phyloP scores from a whole-genome alignment of 2,329 filamentous ascomycete genomes.

The Corynespora cassiicola region DNA sequence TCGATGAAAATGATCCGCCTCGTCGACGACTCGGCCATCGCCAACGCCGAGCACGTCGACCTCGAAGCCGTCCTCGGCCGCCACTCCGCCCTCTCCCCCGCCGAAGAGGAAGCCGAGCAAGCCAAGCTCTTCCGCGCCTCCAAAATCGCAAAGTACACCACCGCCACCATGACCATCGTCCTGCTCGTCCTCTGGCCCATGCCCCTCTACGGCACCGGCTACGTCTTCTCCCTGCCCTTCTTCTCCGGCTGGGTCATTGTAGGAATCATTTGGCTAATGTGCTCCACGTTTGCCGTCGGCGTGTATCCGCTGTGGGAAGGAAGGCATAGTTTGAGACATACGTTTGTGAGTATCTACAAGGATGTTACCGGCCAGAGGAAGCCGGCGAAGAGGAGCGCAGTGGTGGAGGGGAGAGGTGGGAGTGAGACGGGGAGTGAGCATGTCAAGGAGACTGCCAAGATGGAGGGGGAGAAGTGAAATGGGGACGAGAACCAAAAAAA shows the following conservation, averaged over 20 bases:
- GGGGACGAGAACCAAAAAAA: no score
- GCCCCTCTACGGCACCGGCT: constrained; percentile 83
- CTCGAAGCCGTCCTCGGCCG: constrained; percentile 63
- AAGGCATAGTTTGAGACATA: constrained; percentile 27
- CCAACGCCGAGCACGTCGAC: constrained; percentile 66
- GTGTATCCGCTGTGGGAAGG: constrained; percentile 82
- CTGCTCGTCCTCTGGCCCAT: constrained; percentile 88
- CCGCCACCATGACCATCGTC: constrained; percentile 69
- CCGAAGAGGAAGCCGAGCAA: constrained; percentile 47
- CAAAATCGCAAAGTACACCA: constrained; percentile 63
- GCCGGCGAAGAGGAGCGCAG: neutral
- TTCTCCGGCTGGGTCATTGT: constrained; percentile 79
- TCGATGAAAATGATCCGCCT: constrained; percentile 81
- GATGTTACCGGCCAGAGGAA: constrained; percentile 29
- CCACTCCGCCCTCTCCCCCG: constrained; percentile 27
- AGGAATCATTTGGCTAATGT: constrained; percentile 78
- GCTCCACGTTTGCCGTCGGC: constrained; percentile 74
- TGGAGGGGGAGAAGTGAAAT: no score
- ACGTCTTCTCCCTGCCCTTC: constrained; percentile 81
- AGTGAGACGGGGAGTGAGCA: no score
- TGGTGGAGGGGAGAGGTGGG: constrained; percentile 3
- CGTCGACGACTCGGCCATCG: constrained; percentile 78
- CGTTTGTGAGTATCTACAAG: constrained; percentile 33
- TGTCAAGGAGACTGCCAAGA: no score
- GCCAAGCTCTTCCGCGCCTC: constrained; percentile 51